Evolutionary conservation across 306 rosid genomes (phyloP).

Genomic region (Quercus engelmannii): DNA sequence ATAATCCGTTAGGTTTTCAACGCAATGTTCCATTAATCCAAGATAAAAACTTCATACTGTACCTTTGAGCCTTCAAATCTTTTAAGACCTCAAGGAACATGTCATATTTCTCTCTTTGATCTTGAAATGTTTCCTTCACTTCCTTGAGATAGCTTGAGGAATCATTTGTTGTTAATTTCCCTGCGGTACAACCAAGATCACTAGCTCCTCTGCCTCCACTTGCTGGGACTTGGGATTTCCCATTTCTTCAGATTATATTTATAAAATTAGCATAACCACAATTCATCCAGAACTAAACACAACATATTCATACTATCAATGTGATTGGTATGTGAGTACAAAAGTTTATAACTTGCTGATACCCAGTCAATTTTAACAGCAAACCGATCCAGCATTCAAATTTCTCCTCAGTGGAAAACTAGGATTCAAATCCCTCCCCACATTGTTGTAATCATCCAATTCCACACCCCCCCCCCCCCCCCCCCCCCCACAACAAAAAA

Average conservation of each 20-base stretch:
- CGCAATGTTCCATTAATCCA: slow-evolving; percentile 5
- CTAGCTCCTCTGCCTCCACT: slow-evolving; percentile 45
- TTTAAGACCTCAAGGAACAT: slow-evolving; percentile 88
- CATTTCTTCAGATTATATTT: slow-evolving; percentile 44
- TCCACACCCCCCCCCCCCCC: background rate
- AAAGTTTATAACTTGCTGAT: background rate
- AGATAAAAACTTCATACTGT: slow-evolving; percentile 7
- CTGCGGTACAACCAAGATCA: slow-evolving; percentile 28
- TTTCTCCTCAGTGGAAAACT: slow-evolving; percentile 33
- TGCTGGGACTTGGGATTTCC: slow-evolving; percentile 55
- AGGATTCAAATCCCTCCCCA: no score
- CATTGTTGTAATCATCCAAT: background rate
- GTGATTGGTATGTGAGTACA: background rate
- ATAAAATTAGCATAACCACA: background rate
- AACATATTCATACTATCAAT: background rate
- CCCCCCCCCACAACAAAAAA: background rate
- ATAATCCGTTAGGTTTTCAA: slow-evolving; percentile 15
- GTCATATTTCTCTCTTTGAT: slow-evolving; percentile 76
- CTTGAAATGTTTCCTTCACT: slow-evolving; percentile 82
- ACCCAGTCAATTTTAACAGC: background rate
- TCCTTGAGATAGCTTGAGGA: slow-evolving; percentile 81
- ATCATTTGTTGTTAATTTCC: slow-evolving; percentile 73
- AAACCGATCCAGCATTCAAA: background rate
- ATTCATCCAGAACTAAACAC: slow-evolving; percentile 2
- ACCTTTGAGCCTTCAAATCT: slow-evolving; percentile 98